A percentile compares a stretch with the other conserved stretches of the same genome.
Evolutionary conservation across 2,329 filamentous ascomycete genomes (phyloP).

Genomic region (Berkeleyomyces basicola): DNA sequence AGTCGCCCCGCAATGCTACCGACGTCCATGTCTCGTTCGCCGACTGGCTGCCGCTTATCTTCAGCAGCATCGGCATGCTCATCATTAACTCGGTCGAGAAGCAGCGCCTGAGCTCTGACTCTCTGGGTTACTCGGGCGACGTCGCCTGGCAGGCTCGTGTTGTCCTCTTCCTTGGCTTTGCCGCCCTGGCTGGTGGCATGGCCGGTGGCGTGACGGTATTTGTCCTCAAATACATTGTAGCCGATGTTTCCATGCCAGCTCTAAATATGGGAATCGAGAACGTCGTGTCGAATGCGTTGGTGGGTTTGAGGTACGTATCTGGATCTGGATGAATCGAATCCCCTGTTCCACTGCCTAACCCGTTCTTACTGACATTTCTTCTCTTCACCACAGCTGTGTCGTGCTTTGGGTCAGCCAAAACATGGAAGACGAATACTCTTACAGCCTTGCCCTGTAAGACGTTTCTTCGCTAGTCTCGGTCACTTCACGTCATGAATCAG

Average conservation of each 20-base stretch:
- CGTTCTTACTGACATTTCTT: background rate
- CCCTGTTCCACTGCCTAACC: background rate
- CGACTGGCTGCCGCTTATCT: conserved; percentile 54
- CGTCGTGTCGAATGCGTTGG: conserved; percentile 46
- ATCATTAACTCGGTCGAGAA: conserved; percentile 58
- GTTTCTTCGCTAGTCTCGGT: background rate
- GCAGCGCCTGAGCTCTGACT: conserved; percentile 45
- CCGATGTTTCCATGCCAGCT: conserved; percentile 40
- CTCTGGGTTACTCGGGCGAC: conserved; percentile 43
- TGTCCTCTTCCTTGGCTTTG: conserved; percentile 51
- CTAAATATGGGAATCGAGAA: conserved; percentile 50
- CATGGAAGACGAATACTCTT: conserved; percentile 56
- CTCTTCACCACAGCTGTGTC: conserved; percentile 31
- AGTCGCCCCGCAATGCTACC: conserved; percentile 41
- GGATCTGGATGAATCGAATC: background rate
- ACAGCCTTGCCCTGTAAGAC: conserved; percentile 43
- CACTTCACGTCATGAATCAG: background rate
- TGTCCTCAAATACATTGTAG: conserved; percentile 47
- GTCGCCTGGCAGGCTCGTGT: conserved; percentile 55
- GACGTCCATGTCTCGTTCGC: conserved; percentile 46
- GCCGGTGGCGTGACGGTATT: conserved; percentile 52
- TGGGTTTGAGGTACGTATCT: conserved; percentile 38
- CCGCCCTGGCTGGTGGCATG: conserved; percentile 48
- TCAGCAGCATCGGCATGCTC: conserved; percentile 50
- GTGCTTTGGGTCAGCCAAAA: conserved; percentile 55